A percentile compares a stretch with the other conserved stretches of the same genome.
These are phyloP conservation scores for Monosporascus sp. DNA, from an alignment of 2,329 filamentous ascomycete genomes.

Conservation along the genomic window DNA sequence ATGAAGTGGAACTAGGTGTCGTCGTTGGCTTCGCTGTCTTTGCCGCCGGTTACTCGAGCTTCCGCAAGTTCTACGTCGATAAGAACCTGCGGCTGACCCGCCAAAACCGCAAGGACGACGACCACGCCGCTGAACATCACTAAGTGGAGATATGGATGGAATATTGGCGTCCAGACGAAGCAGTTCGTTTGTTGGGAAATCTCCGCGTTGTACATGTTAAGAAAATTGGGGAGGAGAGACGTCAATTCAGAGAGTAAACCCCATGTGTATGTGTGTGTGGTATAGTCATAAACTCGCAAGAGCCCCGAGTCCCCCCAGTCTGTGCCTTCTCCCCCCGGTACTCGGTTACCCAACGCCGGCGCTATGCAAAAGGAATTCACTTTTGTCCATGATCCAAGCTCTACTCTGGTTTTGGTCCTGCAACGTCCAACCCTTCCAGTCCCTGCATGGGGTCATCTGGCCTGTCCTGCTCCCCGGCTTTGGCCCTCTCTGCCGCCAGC, in stretches of 20 bases:
- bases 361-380: constrained; percentile 23
- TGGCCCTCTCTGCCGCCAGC: constrained; percentile 49
- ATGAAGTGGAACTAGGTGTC: constrained; percentile 52
- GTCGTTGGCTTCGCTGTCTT: constrained; percentile 81
- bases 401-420: constrained; percentile 78
- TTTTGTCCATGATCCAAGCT: constrained; percentile 17
- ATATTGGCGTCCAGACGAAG: constrained; percentile 10
- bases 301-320: constrained; percentile 4
- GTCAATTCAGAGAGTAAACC: constrained; percentile 4
- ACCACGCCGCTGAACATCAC: constrained; percentile 31
- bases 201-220: constrained; percentile 25
- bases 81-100: constrained; percentile 86
- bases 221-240: constrained; percentile 15
- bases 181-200: constrained; percentile 15
- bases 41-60: constrained; percentile 77
- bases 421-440: constrained; percentile 86
- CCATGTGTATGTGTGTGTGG: constrained; percentile 6
- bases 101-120: constrained; percentile 45
- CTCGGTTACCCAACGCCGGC: constrained; percentile 22
- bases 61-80: constrained; percentile 79
- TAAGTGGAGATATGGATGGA: constrained; percentile 18
- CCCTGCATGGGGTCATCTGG: constrained; percentile 91
- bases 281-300: constrained; percentile 19
- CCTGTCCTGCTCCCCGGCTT: constrained; percentile 44
- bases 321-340: constrained; percentile 5